Base-by-base conservation (phyloP, 306 rosid species). In the Hippophae tibetana region DNA sequence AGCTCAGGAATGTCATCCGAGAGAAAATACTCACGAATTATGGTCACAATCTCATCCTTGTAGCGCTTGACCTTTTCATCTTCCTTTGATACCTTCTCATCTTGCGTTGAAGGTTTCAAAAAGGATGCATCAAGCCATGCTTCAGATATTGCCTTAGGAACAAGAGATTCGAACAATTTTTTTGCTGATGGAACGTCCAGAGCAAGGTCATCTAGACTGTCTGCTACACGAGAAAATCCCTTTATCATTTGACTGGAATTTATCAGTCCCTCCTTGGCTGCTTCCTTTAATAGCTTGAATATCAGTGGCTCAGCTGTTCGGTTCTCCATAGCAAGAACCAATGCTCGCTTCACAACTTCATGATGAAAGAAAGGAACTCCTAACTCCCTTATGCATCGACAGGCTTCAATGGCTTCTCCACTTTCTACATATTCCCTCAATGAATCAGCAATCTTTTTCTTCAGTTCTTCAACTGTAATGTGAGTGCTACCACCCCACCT, bases 401-500 rank as follows among this genome's bases (percentile, higher is more conserved):
- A 92, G 42, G 99, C 93, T 77, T 92, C 99, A 42, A 74, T 45
- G 61, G 96, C 76, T 2, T 92, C 99, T 42, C 94, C 86, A 57
- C 78, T 85, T 52, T 80, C 96, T 69, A 80, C 95, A 61, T 78
- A 88, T 72, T 92, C 99, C 69, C 78, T 80, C 72, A 92, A 67
- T 47, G 88, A 73, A 75, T 82, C 92, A 42, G 88, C 69, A 72
- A 92, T 92, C 76, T 86, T 92, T 72, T 82, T 92, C 84, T 88
- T 92, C 58, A 92, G 86, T 73, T 88, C 95, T 70, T 92, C 99
- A 63, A 88, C 99, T 12, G 99, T 92, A 56, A 82, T 75, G 69
- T 88, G 99, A 64, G 95, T 92, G 81, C 90, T 88, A 54, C 99
- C 99, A n/a, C 99, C 99, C 99, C 99, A 92, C 67, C 75, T 83